Evolutionary conservation across 306 rosid genomes (phyloP), one percentile per base, ranked within the genome.

Genomic region (Argentina anserina): DNA sequence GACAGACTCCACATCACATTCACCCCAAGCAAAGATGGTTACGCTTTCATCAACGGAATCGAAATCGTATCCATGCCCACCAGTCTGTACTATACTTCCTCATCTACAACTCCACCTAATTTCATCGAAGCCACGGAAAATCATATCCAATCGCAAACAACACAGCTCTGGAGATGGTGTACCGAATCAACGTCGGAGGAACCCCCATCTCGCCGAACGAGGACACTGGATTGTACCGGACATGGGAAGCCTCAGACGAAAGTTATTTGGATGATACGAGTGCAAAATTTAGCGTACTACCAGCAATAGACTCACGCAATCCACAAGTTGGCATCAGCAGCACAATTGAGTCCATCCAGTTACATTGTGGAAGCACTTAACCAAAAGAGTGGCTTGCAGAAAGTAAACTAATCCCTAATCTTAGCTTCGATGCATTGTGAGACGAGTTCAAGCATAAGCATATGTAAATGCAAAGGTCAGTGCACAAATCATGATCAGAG

Each of bases 41-140:
- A 77, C 39, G 95, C 87, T 50, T 92, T 92, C 62, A 45, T 92
- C 21, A 92, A 90, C 10, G 96, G 92, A 68, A 90, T 92, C 20
- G 95, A 92, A 58, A 67, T 92, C 1, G 45, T 92, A 1, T 90
- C 98, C 62, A 88, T 90, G 95, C 98, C 98, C 1, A 17, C 63
- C 15, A 25, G 81, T 39, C 88, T 92, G 1, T 92, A 88, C 73
- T 84, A 85, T 74, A 40, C 63, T n/a, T 3, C 12, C n/a, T n/a
- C n/a, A n/a, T n/a, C n/a, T n/a, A n/a, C n/a, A n/a, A n/a, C n/a
- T 0, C 11, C 25, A 2, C 23, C 55, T 49, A 6, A 49, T 6
- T 18, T 18, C 10, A 7, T 49, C 7, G 55, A 20, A 18, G 10
- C 25, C 1, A 3, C 23, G n/a, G 0, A 3, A 1, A 0, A 0